phyloP scores from a whole-genome alignment of 768 basidiomycete genomes.

The Kwoniella sp. region DNA sequence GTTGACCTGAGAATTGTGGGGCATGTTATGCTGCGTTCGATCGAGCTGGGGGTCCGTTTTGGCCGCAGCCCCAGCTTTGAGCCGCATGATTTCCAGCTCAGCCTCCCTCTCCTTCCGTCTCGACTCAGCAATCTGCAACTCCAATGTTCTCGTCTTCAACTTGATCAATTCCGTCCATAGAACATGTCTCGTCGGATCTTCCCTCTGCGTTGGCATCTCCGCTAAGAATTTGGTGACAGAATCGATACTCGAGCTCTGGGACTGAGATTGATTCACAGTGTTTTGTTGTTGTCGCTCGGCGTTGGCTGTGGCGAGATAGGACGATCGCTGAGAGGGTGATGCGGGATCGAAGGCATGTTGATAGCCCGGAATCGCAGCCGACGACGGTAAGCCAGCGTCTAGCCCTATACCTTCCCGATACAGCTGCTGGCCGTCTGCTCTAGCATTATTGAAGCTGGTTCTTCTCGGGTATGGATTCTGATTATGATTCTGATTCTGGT shows the following conservation, averaged over 20 bases:
- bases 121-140: constrained; percentile 52
- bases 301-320: neutral
- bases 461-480: neutral
- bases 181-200: constrained; percentile 37
- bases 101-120: constrained; percentile 49
- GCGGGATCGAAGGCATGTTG: neutral
- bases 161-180: constrained; percentile 45
- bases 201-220: constrained; percentile 35
- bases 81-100: constrained; percentile 42
- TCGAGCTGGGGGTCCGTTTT: constrained; percentile 1
- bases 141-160: constrained; percentile 39
- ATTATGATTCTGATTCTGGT: neutral
- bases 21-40: neutral
- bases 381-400: neutral
- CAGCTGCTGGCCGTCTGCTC: neutral
- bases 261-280: neutral
- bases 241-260: neutral
- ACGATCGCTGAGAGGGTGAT: neutral
- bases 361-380: neutral
- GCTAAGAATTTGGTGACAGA: constrained; percentile 26
- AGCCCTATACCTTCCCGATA: neutral
- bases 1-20: neutral
- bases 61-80: constrained; percentile 26
- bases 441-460: neutral
- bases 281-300: neutral